phyloP scores from a whole-genome alignment of 257 asterid genomes.

The Lantana camara region DNA sequence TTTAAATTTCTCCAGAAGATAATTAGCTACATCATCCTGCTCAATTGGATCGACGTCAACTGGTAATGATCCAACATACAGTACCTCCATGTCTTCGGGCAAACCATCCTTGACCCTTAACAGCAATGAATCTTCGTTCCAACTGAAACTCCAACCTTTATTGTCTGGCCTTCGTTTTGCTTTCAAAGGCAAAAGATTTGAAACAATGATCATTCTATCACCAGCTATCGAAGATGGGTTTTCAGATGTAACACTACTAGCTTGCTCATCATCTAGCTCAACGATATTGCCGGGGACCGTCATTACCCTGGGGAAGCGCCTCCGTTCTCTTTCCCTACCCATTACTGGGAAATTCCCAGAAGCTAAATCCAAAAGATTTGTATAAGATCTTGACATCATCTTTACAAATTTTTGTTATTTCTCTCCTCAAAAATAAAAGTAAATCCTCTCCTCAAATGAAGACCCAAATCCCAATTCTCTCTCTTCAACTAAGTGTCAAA shows the following conservation, averaged over 20 bases:
- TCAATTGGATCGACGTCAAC: slow-evolving; percentile 79
- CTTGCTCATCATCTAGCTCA: slow-evolving; percentile 80
- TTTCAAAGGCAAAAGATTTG: slow-evolving; percentile 74
- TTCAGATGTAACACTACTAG: slow-evolving; percentile 73
- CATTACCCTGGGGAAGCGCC: slow-evolving; percentile 77
- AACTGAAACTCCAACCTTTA: slow-evolving; percentile 83
- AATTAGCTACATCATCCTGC: slow-evolving; percentile 74
- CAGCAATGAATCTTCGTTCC: slow-evolving; percentile 82
- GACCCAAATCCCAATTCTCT: slow-evolving; percentile 28
- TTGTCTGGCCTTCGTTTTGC: slow-evolving; percentile 79
- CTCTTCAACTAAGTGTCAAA: slow-evolving; percentile 33
- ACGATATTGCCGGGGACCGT: slow-evolving; percentile 83
- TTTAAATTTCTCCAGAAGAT: slow-evolving; percentile 66
- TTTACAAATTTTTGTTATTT: slow-evolving; percentile 35
- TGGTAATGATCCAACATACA: slow-evolving; percentile 67
- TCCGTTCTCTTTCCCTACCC: slow-evolving; percentile 72
- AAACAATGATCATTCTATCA: slow-evolving; percentile 78
- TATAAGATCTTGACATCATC: slow-evolving; percentile 90
- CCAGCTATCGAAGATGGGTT: slow-evolving; percentile 73
- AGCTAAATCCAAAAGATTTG: slow-evolving; percentile 84
- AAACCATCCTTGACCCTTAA: slow-evolving; percentile 79
- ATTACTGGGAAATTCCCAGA: slow-evolving; percentile 78
- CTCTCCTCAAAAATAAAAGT: slow-evolving; percentile 27
- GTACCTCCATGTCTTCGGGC: slow-evolving; percentile 86
- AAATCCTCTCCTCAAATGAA: slow-evolving; percentile 26